A percentile compares a stretch with the other conserved stretches of the same genome.
Conservation (phyloP, 768 basidiomycete species). For the Polyporus arcularius region DNA sequence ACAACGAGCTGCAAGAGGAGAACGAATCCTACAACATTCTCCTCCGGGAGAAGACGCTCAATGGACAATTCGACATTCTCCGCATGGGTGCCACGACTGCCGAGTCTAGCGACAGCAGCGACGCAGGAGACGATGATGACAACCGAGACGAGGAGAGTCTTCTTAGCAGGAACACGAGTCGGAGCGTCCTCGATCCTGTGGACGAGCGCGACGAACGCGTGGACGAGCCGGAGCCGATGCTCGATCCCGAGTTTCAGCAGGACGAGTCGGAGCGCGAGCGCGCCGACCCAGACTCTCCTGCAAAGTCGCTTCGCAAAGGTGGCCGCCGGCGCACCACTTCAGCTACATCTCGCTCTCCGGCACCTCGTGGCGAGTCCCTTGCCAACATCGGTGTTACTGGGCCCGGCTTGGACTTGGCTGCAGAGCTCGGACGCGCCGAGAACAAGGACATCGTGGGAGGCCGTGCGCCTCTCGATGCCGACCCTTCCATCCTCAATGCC, state of each 20-base stretch:
- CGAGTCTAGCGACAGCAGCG: constrained; percentile 34
- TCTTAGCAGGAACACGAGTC: constrained; percentile 57
- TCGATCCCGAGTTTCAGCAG: constrained; percentile 42
- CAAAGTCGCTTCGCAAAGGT: constrained; percentile 11
- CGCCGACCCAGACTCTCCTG: constrained; percentile 8
- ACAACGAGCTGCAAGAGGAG: constrained; percentile 88
- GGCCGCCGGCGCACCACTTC: constrained; percentile 22
- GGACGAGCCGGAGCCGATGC: constrained; percentile 45
- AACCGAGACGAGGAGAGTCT: constrained; percentile 40
- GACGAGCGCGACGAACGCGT: constrained; percentile 47
- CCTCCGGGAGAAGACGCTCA: constrained; percentile 86
- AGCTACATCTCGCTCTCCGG: constrained; percentile 43
- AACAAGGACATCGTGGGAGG: constrained; percentile 78
- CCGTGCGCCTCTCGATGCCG: constrained; percentile 50
- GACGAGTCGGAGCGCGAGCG: constrained; percentile 17
- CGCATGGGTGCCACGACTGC: constrained; percentile 41
- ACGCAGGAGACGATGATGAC: constrained; percentile 30
- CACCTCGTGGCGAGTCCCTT: constrained; percentile 73
- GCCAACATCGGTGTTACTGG: constrained; percentile 87
- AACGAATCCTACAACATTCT: constrained; percentile 98
- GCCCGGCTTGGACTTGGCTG: constrained; percentile 86
- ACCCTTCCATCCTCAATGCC: constrained; percentile 43
- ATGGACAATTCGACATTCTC: constrained; percentile 80
- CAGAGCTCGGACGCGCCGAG: constrained; percentile 89
- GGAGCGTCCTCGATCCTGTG: constrained; percentile 56